These are phyloP conservation scores for Tephrocybe sp. DNA, from an alignment of 768 basidiomycete genomes.

Conservation along the genomic window DNA sequence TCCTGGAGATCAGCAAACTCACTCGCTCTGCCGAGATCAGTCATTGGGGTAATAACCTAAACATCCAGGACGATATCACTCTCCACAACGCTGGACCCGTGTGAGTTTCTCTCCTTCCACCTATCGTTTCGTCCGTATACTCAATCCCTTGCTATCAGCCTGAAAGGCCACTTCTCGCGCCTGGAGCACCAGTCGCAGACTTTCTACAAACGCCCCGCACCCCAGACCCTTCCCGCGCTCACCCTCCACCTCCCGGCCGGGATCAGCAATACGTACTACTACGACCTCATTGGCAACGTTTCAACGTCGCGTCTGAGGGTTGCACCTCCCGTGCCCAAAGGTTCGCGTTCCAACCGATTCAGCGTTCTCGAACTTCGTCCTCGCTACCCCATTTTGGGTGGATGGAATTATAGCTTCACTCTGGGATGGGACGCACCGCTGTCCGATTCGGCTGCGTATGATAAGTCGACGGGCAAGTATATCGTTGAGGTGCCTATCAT, in stretches of 20 bases:
- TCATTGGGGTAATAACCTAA: slow-evolving; percentile 95
- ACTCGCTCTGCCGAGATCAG: slow-evolving; percentile 86
- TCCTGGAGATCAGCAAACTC: slow-evolving; percentile 72
- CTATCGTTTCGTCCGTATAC: neutral
- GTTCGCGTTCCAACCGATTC: slow-evolving; percentile 48
- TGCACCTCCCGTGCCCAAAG: slow-evolving; percentile 62
- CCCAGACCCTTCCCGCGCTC: slow-evolving; percentile 73
- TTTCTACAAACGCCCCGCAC: slow-evolving; percentile 64
- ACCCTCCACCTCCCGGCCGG: slow-evolving; percentile 82
- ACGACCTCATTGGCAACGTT: slow-evolving; percentile 93
- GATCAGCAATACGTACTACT: slow-evolving; percentile 82
- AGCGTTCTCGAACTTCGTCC: slow-evolving; percentile 83
- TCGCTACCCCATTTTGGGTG: slow-evolving; percentile 90
- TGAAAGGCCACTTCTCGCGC: slow-evolving; percentile 96
- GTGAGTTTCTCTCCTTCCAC: slow-evolving; percentile 48
- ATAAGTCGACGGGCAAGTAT: slow-evolving; percentile 62
- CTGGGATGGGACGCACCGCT: slow-evolving; percentile 93
- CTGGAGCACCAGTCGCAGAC: slow-evolving; percentile 79
- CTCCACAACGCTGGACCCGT: slow-evolving; percentile 88
- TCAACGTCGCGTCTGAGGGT: slow-evolving; percentile 87
- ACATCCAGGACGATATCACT: slow-evolving; percentile 85
- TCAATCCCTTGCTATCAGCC: slow-evolving; percentile 42
- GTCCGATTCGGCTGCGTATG: slow-evolving; percentile 67
- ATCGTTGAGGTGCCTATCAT: slow-evolving; percentile 83
- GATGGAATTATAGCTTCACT: slow-evolving; percentile 97